Evolutionary conservation across 2,329 filamentous ascomycete species (phyloP), one percentile per base, ranked within the genome.

Genomic region (Raffaelea deltoideospora): DNA sequence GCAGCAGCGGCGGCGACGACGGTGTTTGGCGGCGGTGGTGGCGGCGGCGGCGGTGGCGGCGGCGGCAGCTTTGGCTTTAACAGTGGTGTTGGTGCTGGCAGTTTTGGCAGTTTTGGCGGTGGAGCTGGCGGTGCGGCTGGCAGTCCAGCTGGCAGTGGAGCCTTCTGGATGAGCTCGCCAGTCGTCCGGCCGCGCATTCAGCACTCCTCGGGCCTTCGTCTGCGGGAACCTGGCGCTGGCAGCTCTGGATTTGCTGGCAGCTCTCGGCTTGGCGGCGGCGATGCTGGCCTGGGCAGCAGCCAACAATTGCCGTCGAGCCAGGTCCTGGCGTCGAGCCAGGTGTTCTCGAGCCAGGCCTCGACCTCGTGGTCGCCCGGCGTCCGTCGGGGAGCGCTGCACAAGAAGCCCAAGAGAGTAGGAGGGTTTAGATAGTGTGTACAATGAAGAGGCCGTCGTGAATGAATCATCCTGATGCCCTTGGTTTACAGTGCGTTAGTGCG

Each of bases 311-410:
- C 7, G 28, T 30, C 28, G 28, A 17, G n/a, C n/a, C 28, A 30
- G 28, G 15, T 34, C n/a, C 9, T 19, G 14, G 21, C 15, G 15
- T 59, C 55, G 19, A 55, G 53, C 18, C 59, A 60, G 45, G 48
- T 20, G 30, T 2, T 41, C 10, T 33, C 32, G 37, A 33, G 29
- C 48, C 54, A 40, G 35, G 22, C 24, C 23, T 10, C 29, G 21
- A 11, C 33, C n/a, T 47, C 48, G 3, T 42, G 55, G 10, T 43
- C 37, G 36, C 53, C 64, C n/a, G n/a, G n/a, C n/a, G n/a, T n/a
- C n/a, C n/a, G n/a, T n/a, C n/a, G n/a, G n/a, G n/a, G n/a, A n/a
- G n/a, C n/a, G n/a, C n/a, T n/a, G n/a, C n/a, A n/a, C n/a, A 30
- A 36, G 5, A 37, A 33, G 30, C 2, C 29, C 4, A 31, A 33